Evolutionary conservation across 2,329 filamentous ascomycete genomes (phyloP), one percentile per base, ranked within the genome.

Genomic region (Fusarium keratoplasticum): DNA sequence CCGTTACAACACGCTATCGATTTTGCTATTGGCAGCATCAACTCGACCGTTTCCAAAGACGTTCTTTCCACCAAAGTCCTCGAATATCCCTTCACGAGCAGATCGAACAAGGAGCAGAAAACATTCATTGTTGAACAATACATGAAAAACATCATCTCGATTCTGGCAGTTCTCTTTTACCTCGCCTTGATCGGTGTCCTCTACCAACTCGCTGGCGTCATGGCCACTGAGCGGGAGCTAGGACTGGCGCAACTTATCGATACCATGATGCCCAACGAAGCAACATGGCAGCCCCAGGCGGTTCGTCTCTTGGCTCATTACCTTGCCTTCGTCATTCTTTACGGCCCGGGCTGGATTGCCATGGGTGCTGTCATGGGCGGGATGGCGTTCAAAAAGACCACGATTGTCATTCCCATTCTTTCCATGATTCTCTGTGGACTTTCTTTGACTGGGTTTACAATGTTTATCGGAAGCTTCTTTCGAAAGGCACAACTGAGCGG

Each of bases 231-330:
- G 82, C 86, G 94, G 61, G 94, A 97, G 83, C 84, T 91, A 18
- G 94, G 94, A 36, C 95, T 96, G 87, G 92, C 93, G 6, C 93
- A 95, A 70, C 86, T 97, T 9, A 90, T 97, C 54, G 94, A 97
- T 81, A 92, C 93, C 44, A 96, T 96, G 93, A 94, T 95, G 85
- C 92, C 93, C 1, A 93, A 92, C 66, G 87, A 87, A 66, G 87
- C 87, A 38, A 84, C 88, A 58, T 95, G 93, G 93, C 87, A 94
- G 76, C 90, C 92, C 10, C 93, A 95, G 81, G 89, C 90, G 16
- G 91, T 91, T 5, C 88, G 94, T 16, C 85, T 96, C 4, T 76
- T 94, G 6, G 91, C 94, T 0, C 91, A 94, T 71, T 93, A 95
- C 78, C 79, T 95, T 27, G 89, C 93, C 0, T 95, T 96, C 76